Percentiles rank a stretch among this genome's conserved stretches.
Evolutionary conservation across 1,284 basidiomycete genomes (phyloP).

Genomic region (Marasmius tenuissimus): DNA sequence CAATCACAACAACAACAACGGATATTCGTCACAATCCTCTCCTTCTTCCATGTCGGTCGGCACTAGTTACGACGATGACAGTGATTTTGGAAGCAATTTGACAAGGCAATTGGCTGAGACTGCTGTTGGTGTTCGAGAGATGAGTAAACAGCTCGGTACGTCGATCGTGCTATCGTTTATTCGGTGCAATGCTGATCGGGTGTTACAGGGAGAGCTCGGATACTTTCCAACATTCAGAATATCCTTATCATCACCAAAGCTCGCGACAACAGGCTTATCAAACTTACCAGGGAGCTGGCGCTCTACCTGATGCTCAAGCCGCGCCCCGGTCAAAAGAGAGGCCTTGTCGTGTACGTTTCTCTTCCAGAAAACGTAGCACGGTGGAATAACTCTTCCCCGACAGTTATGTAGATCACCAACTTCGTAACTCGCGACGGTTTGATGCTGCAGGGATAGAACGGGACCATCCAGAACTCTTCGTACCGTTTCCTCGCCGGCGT

Average conservation of each 20-base stretch:
- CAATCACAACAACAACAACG: slow-evolving; percentile 41
- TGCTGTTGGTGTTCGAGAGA: slow-evolving; percentile 94
- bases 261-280: slow-evolving; percentile 94
- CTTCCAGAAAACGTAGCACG: slow-evolving; percentile 12
- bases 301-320: slow-evolving; percentile 91
- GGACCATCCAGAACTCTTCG: slow-evolving; percentile 89
- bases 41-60: slow-evolving; percentile 16
- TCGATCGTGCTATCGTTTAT: slow-evolving; percentile 21
- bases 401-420: slow-evolving; percentile 94
- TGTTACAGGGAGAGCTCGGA: slow-evolving; percentile 80
- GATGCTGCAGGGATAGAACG: slow-evolving; percentile 87
- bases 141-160: slow-evolving; percentile 97
- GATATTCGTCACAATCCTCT: slow-evolving; percentile 16
- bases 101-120: slow-evolving; percentile 96
- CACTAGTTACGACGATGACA: slow-evolving; percentile 42
- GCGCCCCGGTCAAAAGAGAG: slow-evolving; percentile 58
- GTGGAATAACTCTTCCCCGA: slow-evolving; percentile 7
- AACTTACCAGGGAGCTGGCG: slow-evolving; percentile 91
- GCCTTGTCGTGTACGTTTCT: slow-evolving; percentile 68
- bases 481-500: slow-evolving; percentile 73
- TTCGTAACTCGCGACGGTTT: slow-evolving; percentile 91
- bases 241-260: slow-evolving; percentile 98
- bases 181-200: slow-evolving; percentile 13
- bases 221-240: slow-evolving; percentile 89
- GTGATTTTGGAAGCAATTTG: slow-evolving; percentile 72